phyloP scores from a whole-genome alignment of 139 green algal genomes.

The Klebsormidium nitens region DNA sequence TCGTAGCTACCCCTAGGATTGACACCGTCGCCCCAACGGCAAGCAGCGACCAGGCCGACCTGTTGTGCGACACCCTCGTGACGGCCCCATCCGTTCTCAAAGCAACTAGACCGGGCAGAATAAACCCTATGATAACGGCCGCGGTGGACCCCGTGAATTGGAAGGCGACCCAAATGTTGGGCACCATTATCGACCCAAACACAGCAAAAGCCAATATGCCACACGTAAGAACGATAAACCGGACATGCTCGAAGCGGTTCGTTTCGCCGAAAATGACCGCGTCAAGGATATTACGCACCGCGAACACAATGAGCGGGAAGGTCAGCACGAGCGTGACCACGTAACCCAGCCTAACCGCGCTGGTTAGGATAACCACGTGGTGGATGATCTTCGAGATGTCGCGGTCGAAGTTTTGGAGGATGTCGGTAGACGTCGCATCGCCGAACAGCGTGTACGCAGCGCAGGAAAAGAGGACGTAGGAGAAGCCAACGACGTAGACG shows the following conservation, averaged over 20 bases:
- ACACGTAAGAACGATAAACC: conserved; percentile 4
- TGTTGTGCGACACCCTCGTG: background rate
- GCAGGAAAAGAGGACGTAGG: conserved; percentile 9
- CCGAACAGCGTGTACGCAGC: no score
- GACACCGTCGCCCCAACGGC: no score
- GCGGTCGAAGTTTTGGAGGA: conserved; percentile 25
- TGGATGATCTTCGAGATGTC: background rate
- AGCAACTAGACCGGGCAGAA: conserved; percentile 22
- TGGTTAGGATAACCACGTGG: background rate
- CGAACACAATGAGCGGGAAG: conserved; percentile 38
- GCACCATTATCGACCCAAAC: conserved; percentile 5
- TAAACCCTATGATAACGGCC: conserved; percentile 31
- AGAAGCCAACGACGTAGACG: background rate
- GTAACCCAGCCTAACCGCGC: conserved; percentile 30
- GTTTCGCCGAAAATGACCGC: conserved; percentile 3
- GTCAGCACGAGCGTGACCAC: conserved; percentile 19
- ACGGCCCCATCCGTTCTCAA: background rate
- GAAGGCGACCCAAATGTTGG: conserved; percentile 33
- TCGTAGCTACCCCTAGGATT: no score
- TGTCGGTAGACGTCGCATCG: conserved; percentile 1
- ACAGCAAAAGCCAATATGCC: conserved; percentile 5
- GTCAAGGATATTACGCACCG: conserved; percentile 9
- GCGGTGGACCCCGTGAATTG: conserved; percentile 22
- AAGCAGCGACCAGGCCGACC: no score
- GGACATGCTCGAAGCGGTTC: background rate